Evolutionary conservation across 2,329 filamentous ascomycete genomes (phyloP), one percentile per base, ranked within the genome.

Genomic region (Claviceps cyperi): DNA sequence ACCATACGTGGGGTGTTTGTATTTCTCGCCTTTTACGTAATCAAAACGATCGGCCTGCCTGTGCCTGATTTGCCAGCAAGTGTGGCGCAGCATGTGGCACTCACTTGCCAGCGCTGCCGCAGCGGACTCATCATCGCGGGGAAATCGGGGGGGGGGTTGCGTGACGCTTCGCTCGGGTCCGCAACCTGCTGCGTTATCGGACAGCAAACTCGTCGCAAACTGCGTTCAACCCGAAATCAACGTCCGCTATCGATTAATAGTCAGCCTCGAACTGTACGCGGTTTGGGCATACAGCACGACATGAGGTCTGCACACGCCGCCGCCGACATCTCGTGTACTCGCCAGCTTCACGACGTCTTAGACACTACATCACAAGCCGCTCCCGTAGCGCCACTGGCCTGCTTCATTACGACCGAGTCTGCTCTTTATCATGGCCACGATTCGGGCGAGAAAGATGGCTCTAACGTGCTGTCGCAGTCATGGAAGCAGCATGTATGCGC

Each of bases 371-470:
- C 44, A 7, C 51, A 52, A 40, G 19, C 45, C 32, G 45, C 52
- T 39, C 49, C 59, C 37, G 44, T 55, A 35, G 54, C 59, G 11
- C 55, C 62, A 41, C 56, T 65, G 22, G 54, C 60, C n/a, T 68
- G 63, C 54, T 64, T 66, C 55, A 60, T 68, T 50, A 59, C 65
- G 13, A 65, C 60, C 13, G 66, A 68, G 47, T 58, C 59, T 32
- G 56, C 60, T 22, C 58, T 68, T 15, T 59, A 64, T 43, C 50
- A 52, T 37, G 50, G 52, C 37, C 56, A 53, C 50, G 56, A 58
- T 47, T 21, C 22, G 17, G 15, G 24, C 36, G 37, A 57, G 54
- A 41, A 47, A 3, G 6, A 21, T 21, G n/a, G 4, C 17, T 39
- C 48, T 3, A 17, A 7, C 9, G 5, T 36, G 19, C 59, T 54